Evolutionary conservation across 495 filamentous ascomycete genomes (phyloP), one percentile per base, ranked within the genome.

Genomic region (Podospora australis): DNA sequence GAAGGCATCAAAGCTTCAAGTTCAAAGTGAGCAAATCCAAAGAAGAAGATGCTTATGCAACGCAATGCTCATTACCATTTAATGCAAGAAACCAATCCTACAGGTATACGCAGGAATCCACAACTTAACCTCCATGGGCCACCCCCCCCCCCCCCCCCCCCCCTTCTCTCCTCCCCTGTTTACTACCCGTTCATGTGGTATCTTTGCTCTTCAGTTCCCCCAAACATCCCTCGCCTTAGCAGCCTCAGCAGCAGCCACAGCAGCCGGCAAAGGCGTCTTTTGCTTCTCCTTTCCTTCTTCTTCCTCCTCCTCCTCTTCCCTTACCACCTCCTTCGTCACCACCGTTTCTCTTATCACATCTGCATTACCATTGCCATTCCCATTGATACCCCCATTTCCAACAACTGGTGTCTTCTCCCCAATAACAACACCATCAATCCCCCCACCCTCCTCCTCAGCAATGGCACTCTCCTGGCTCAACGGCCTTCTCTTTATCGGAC

Each of bases 201-300:
- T 22, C 14, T 4, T 20, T 41, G 1, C 6, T 13, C 16, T 9
- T 48, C 49, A 53, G 29, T 42, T 46, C 17, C 38, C 48, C 52
- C 48, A 52, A 3, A 39, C 51, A 46, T 23, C 17, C 44, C 49
- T 39, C 6, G 28, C 44, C 38, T 43, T 40, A 1, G 50, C 50
- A 21, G 50, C 50, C 38, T 52, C 50, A 4, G 22, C 29, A 14
- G 38, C 23, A 10, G 39, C 47, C 10, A 34, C 47, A 13, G 24
- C 14, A 6, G 21, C 22, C 13, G 44, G 32, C n/a, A 39, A 38
- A 0, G 42, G 46, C 9, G 21, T 28, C 24, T 8, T 44, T 1
- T 29, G 17, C 17, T 16, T 25, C 26, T 17, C 6, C 13, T 2
- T 11, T 28, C 3, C 4, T 25, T 36, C 32, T 25, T 39, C 32